Evolutionary conservation across 2,329 filamentous ascomycete genomes (phyloP), one percentile per base, ranked within the genome.

Genomic region (Hypoxylon sp.): DNA sequence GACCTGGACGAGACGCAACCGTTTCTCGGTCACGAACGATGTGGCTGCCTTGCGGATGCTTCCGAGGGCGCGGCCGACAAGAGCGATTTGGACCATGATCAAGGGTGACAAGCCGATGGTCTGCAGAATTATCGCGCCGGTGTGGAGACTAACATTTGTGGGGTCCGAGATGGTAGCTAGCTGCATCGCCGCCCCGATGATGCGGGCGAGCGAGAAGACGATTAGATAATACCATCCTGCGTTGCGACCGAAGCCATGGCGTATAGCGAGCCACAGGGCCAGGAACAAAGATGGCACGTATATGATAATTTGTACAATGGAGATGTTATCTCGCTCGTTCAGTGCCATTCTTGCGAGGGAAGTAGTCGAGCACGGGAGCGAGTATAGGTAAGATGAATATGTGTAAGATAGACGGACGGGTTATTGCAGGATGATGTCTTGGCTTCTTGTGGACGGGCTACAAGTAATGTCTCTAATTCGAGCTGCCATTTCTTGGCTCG

Each of bases 191-290:
- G 81, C 77, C 38, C 85, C 86, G 18, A 85, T 71, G 46, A 87
- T 79, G 38, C 86, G 83, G 11, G 82, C 75, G 4, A 86, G 65
- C 28, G 81, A 82, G 72, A 89, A 84, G 30, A 86, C 70, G 46
- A 84, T 70, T 5, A 88, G 78, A 72, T 83, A 87, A 11, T 84
- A 69, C 82, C 85, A 89, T 42, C 85, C 86, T 0, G 80, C 77
- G 59, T 77, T 81, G 44, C 78, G 78, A 3, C 75, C 70, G 66
- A 83, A 80, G 53, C 82, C 81, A 67, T 85, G 82, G n/a, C 79
- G 78, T 38, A 76, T 63, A 20, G 74, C 72, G 9, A 84, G 77
- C 30, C 79, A 71, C 40, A 79, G 56, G 11, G 77, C 77, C 30
- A 81, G 51, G 51, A 73, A 40, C 14, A 84, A 72, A 20, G 72